These are phyloP conservation scores for Zygosaccharomyces rouxii DNA, from an alignment of 805 yeast genomes.

Conservation along the genomic window DNA sequence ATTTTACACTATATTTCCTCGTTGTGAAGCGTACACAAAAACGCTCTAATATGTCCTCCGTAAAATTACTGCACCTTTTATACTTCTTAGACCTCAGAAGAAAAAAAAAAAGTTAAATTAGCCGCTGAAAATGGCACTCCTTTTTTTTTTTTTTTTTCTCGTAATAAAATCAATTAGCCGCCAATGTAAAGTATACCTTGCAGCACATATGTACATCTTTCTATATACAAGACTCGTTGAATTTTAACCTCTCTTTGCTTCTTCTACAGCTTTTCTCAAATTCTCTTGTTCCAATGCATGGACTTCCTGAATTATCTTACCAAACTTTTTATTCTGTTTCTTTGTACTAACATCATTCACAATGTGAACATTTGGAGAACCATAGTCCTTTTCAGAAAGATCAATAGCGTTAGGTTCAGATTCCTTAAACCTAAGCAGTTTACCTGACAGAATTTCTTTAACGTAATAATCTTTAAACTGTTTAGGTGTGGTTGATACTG, in stretches of 20 bases:
- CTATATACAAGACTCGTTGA: conserved; percentile 7
- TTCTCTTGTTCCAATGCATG: conserved; percentile 30
- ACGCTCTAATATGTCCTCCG: neutral
- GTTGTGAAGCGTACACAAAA: neutral
- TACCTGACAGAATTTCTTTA: conserved; percentile 32
- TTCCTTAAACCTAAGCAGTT: conserved; percentile 45
- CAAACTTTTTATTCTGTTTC: conserved; percentile 43
- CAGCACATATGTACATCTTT: neutral
- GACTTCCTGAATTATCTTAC: conserved; percentile 46
- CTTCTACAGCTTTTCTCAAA: conserved; percentile 25
- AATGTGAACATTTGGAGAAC: conserved; percentile 53
- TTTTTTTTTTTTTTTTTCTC: neutral
- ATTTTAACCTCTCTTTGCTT: conserved; percentile 14
- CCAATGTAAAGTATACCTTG: too few species aligned
- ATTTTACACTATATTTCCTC: neutral
- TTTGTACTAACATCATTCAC: conserved; percentile 47
- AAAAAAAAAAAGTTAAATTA: neutral
- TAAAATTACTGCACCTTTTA: neutral
- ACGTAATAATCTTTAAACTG: conserved; percentile 29
- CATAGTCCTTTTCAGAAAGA: conserved; percentile 50
- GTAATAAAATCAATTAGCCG: neutral
- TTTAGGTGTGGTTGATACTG: conserved; percentile 31
- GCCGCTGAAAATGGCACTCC: neutral
- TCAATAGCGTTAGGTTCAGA: conserved; percentile 73
- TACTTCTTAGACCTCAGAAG: neutral